Conservation (phyloP, 192 early-diverging fungal species). For the Mortierella claussenii region DNA sequence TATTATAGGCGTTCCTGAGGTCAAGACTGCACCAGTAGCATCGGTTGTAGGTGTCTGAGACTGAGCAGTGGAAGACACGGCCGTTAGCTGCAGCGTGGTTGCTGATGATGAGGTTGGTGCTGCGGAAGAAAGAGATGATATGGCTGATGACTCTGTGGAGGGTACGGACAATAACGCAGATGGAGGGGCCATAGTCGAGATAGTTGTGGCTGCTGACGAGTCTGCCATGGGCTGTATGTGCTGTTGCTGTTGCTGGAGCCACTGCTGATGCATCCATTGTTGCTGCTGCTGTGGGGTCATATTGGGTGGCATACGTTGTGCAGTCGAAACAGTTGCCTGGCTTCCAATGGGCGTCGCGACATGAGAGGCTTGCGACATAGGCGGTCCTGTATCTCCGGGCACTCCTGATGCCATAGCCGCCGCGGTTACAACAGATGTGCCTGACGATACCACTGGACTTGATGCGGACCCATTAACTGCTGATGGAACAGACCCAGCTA, state of each 20-base stretch:
- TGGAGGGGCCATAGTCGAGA: background rate
- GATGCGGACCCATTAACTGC: background rate
- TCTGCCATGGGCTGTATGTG: background rate
- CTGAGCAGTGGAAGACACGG: constrained; percentile 1
- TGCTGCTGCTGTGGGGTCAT: constrained; percentile 19
- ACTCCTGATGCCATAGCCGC: background rate
- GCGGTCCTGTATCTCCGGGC: background rate
- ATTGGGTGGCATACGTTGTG: constrained; percentile 22
- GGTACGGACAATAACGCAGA: constrained; percentile 18
- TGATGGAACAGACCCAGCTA: background rate
- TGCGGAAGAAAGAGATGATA: background rate
- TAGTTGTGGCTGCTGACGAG: background rate
- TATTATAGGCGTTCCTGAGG: background rate
- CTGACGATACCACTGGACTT: constrained; percentile 3
- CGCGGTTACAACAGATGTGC: background rate
- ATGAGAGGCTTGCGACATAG: constrained; percentile 17
- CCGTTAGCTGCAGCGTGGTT: constrained; percentile 1
- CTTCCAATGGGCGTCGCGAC: constrained; percentile 17
- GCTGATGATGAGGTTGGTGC: constrained; percentile 7
- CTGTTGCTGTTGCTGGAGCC: constrained; percentile 11
- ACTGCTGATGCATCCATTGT: constrained; percentile 27
- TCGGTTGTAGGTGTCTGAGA: background rate
- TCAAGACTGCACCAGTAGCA: background rate
- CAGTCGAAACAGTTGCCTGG: background rate
- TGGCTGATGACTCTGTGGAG: constrained; percentile 6